Conservation (phyloP, 1,284 basidiomycete genomes). For the Rhodotorula sp. region DNA sequence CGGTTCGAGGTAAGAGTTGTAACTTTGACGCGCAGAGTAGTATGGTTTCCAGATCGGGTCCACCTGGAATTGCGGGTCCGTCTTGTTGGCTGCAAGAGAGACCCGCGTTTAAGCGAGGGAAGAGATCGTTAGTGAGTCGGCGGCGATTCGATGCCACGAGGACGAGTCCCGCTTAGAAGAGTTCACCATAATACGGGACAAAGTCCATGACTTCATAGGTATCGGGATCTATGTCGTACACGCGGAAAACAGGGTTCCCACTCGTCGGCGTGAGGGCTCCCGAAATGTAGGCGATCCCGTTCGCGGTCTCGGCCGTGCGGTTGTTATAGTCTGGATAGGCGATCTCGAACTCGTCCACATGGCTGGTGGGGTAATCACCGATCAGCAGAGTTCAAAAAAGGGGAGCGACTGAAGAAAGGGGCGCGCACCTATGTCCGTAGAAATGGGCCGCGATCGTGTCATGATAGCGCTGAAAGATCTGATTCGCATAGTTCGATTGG, state of each 20-base stretch:
- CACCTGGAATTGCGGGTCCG: constrained; percentile 34
- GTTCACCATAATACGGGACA: constrained; percentile 49
- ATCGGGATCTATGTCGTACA: constrained; percentile 59
- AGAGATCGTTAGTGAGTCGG: neutral
- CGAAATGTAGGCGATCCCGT: constrained; percentile 56
- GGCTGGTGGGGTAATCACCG: neutral
- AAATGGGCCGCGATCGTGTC: constrained; percentile 60
- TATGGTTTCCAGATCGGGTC: constrained; percentile 59
- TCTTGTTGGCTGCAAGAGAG: constrained; percentile 42
- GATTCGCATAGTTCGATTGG: constrained; percentile 51
- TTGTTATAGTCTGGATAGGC: constrained; percentile 58
- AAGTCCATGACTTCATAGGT: constrained; percentile 59
- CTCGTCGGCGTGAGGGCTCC: constrained; percentile 62
- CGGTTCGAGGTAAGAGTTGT: constrained; percentile 35
- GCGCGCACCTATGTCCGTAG: constrained; percentile 55
- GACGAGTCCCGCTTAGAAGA: no score
- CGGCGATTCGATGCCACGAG: no score
- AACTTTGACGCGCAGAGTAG: constrained; percentile 60
- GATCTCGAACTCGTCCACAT: constrained; percentile 60
- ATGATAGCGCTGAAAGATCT: constrained; percentile 61
- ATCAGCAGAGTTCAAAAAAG: no score
- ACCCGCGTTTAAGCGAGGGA: neutral
- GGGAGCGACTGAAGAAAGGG: neutral
- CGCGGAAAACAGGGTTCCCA: constrained; percentile 58
- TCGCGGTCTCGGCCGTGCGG: constrained; percentile 56